These are phyloP conservation scores for Didymella keratinophila DNA, from an alignment of 2,329 filamentous ascomycete genomes.

Conservation along the genomic window DNA sequence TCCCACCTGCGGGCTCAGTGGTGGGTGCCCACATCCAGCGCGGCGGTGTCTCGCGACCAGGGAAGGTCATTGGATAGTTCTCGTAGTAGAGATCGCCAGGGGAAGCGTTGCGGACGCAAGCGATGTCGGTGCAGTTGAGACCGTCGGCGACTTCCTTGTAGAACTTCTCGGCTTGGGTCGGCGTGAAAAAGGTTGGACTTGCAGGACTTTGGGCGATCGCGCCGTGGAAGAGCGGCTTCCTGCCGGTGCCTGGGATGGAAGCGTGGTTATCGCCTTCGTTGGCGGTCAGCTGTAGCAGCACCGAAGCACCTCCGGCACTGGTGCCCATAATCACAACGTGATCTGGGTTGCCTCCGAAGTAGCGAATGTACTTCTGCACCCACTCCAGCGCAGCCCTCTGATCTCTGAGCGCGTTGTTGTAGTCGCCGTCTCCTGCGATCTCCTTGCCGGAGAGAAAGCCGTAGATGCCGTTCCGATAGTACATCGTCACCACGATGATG, in stretches of 20 bases:
- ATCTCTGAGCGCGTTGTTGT: conserved; percentile 49
- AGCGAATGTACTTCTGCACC: conserved; percentile 53
- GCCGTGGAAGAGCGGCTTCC: conserved; percentile 43
- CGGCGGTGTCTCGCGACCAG: conserved; percentile 41
- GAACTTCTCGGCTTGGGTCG: conserved; percentile 42
- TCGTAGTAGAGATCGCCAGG: conserved; percentile 44
- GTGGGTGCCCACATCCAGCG: conserved; percentile 50
- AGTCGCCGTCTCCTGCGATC: conserved; percentile 48
- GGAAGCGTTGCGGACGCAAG: conserved; percentile 39
- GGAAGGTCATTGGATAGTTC: conserved; percentile 47
- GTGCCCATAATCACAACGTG: conserved; percentile 57
- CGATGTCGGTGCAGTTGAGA: conserved; percentile 42
- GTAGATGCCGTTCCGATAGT: conserved; percentile 52
- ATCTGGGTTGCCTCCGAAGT: conserved; percentile 56
- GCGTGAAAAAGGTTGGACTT: conserved; percentile 45
- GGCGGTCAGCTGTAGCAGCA: conserved; percentile 40
- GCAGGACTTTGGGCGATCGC: conserved; percentile 44
- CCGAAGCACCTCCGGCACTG: conserved; percentile 44
- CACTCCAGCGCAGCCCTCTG: conserved; percentile 52
- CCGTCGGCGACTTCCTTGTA: conserved; percentile 42
- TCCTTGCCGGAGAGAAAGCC: conserved; percentile 56
- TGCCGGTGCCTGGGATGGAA: conserved; percentile 38
- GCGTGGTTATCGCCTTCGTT: conserved; percentile 42
- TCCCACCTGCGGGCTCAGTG: conserved; percentile 39
- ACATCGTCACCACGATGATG: conserved; percentile 45